A percentile compares a stretch with the other conserved stretches of the same genome.
phyloP scores from a whole-genome alignment of 345 rosid genomes.

The Camelina hispida region DNA sequence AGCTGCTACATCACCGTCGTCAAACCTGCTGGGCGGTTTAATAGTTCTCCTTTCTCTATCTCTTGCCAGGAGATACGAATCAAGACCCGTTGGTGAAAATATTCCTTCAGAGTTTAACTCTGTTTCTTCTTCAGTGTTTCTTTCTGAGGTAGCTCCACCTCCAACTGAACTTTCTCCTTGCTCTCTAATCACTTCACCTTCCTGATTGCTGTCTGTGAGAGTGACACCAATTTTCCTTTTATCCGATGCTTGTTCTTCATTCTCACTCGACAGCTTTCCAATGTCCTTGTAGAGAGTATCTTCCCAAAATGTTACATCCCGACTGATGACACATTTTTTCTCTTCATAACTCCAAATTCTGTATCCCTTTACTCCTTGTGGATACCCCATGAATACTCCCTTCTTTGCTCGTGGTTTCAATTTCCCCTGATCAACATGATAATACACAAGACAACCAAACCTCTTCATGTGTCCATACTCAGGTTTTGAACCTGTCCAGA shows the following conservation, averaged over 20 bases:
- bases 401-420: background rate
- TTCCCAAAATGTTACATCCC: background rate
- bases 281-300: background rate
- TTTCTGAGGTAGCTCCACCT: background rate
- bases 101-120: too few relatives aligned
- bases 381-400: background rate
- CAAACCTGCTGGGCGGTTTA: background rate
- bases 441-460: background rate
- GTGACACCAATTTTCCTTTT: too few relatives aligned
- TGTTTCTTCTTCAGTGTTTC: too few relatives aligned
- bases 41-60: background rate
- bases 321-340: too few relatives aligned
- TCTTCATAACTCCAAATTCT: background rate
- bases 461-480: background rate
- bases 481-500: background rate
- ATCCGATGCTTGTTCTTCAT: too few relatives aligned
- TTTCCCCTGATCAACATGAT: background rate
- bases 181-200: too few relatives aligned
- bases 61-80: background rate
- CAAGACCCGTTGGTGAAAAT: too few relatives aligned
- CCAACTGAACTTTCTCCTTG: background rate
- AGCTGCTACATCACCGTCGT: background rate
- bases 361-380: background rate
- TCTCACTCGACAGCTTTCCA: too few relatives aligned
- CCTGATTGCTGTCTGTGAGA: too few relatives aligned